Evolutionary conservation across 148 eudicot species (phyloP), one percentile per base, ranked within the genome.

Genomic region (Silene conica): DNA sequence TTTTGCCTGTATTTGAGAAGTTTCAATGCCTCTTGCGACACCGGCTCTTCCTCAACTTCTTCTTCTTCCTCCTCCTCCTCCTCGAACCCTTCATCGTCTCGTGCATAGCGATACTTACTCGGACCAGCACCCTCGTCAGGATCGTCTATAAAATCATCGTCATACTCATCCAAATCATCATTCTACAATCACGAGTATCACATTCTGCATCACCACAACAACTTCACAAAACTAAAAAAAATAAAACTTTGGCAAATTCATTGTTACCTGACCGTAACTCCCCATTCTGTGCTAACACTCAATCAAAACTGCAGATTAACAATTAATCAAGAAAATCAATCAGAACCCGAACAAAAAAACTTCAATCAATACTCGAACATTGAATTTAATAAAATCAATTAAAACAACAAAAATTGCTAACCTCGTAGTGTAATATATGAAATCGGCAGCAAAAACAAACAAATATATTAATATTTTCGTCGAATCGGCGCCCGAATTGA

Each of bases 1-100:
- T 75, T 86, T 72, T 91, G 83, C 78, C 98, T 84, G 77, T 87
- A 70, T 46, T 78, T 83, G 61, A 94, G 89, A 74, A 91, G 86
- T 46, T 88, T 90, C 81, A 84, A 20, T 67, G 83, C 87, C 75
- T 94, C 93, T 77, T 82, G 82, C 3, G 92, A 87, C 67, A 83
- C 75, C 2, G 79, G 87, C 45, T 71, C 82, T 71, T 78, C 89
- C 45, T 59, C 55, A 1, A 38, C 78, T 55, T 65, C 69, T 25
- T 76, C 77, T 34, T 74, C 78, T 41, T 67, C 78, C 16, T 75
- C 68, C 21, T 69, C 78, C 56, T 45, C 57, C 1, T 71, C 73
- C n/a, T 69, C 79, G 11, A 45, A 73, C 1, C 69, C 69, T n/a
- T 74, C 72, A 3, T 74, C 56, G 15, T 8, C n/a, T 4, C 67